Evolutionary conservation across 2,329 filamentous ascomycete genomes (phyloP), one percentile per base, ranked within the genome.

Genomic region (Chrysoporthe deuterocubensis): DNA sequence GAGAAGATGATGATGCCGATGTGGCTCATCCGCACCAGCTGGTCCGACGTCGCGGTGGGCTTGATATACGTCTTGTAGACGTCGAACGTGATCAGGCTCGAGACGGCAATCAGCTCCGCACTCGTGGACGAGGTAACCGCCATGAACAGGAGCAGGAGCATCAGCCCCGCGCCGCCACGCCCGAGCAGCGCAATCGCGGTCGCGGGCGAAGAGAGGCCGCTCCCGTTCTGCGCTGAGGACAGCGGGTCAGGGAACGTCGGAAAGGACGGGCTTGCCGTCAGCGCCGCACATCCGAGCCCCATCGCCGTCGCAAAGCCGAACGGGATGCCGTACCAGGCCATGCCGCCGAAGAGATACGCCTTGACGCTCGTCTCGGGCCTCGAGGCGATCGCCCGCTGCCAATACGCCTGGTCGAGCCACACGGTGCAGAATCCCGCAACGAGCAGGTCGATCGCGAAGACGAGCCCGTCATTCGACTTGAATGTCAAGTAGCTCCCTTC

Each of bases 81-180:
- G 61, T 81, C 79, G 68, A 80, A 81, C 0, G 78, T 79, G 40
- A 79, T 72, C 2, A 81, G 68, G 4, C 77, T 77, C 1, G 77
- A 78, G 3, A 78, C 76, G 3, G 77, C 81, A 18, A 84, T 82
- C 5, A 83, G 76, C 66, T 84, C 81, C 0, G 81, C 80, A 2
- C 71, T 79, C 57, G 81, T 81, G 0, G 78, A 78, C 4, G 75
- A 77, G 0, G 82, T 83, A 6, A 82, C 80, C 4, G 81, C 81
- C 82, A 83, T 83, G 75, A 84, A 84, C 0, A 83, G 76, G 18
- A 82, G 75, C 4, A 83, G 71, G 14, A 80, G 73, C 71, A 80
- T 71, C 13, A 77, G 71, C 1, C 73, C 76, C 0, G 77, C 76
- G 1, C 78, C 78, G n/a, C 76, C 76, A 46, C 71, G 75, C 0